Percentiles rank a stretch among this genome's conserved stretches.
These are phyloP conservation scores for Brassica rapa DNA, from an alignment of 345 rosid genomes.

Conservation along the genomic window DNA sequence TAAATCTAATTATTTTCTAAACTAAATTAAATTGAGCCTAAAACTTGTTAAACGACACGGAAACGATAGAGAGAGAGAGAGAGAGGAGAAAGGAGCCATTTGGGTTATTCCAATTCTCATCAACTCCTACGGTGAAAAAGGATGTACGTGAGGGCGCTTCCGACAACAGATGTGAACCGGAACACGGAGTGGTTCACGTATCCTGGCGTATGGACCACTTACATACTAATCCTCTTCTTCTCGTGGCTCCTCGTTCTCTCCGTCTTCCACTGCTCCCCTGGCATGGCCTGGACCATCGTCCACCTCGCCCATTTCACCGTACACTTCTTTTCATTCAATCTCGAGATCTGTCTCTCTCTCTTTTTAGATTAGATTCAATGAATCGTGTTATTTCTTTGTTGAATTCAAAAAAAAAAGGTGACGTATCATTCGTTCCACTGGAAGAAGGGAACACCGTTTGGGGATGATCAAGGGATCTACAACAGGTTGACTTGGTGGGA, in stretches of 20 bases:
- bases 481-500: conserved; percentile 83
- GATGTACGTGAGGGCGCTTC: conserved; percentile 72
- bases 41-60: too few relatives aligned
- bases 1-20: too few relatives aligned
- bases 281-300: conserved; percentile 87
- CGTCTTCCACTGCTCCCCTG: conserved; percentile 65
- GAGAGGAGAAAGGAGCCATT: background rate
- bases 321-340: background rate
- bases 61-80: too few relatives aligned
- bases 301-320: conserved; percentile 69
- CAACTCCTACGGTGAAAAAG: background rate
- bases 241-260: conserved; percentile 74
- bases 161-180: conserved; percentile 82
- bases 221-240: conserved; percentile 68
- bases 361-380: background rate
- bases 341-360: background rate
- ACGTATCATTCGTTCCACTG: conserved; percentile 80
- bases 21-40: too few relatives aligned
- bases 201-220: conserved; percentile 82
- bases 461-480: conserved; percentile 80
- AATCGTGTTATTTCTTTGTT: background rate
- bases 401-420: conserved; percentile 20
- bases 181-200: conserved; percentile 95
- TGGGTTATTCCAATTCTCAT: background rate
- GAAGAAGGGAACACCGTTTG: conserved; percentile 81